A percentile compares a stretch with the other conserved stretches of the same genome.
Evolutionary conservation across 2,329 filamentous ascomycete species (phyloP).

Genomic region (Apiospora koreana): DNA sequence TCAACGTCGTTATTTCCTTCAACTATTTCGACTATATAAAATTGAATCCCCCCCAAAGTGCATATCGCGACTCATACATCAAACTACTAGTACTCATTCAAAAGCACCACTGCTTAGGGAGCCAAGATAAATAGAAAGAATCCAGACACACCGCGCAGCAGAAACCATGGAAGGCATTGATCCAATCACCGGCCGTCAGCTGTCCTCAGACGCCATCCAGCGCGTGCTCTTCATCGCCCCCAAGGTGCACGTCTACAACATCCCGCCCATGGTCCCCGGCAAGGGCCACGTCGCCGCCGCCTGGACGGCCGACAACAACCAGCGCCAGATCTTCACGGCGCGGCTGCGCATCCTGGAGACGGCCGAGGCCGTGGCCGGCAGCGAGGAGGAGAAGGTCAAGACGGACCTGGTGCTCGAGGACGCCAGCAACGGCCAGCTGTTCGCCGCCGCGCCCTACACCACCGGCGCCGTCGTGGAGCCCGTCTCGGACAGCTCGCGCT

Average conservation of each 20-base stretch:
- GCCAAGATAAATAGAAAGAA: background rate
- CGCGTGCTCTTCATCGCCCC: constrained; percentile 77
- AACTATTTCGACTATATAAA: background rate
- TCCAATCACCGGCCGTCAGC: constrained; percentile 67
- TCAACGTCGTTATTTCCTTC: background rate
- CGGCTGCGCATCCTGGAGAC: constrained; percentile 80
- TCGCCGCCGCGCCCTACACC: constrained; percentile 82
- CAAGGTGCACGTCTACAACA: constrained; percentile 82
- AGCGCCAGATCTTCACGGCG: constrained; percentile 82
- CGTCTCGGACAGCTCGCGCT: constrained; percentile 76
- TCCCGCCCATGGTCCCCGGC: constrained; percentile 76
- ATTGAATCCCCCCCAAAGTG: background rate
- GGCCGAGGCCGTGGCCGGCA: constrained; percentile 50
- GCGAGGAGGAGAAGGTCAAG: constrained; percentile 58
- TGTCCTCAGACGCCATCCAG: constrained; percentile 78
- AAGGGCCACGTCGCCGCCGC: constrained; percentile 76
- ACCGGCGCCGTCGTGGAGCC: constrained; percentile 68
- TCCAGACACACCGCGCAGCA: background rate
- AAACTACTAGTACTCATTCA: background rate
- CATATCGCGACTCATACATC: background rate
- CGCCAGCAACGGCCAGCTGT: constrained; percentile 69
- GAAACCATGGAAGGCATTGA: constrained; percentile 63
- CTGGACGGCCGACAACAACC: constrained; percentile 72
- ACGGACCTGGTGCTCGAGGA: constrained; percentile 82
- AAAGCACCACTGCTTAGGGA: background rate